Conservation (phyloP, 352 stramenopile species). For the Pythium rhizo-oryzae region DNA sequence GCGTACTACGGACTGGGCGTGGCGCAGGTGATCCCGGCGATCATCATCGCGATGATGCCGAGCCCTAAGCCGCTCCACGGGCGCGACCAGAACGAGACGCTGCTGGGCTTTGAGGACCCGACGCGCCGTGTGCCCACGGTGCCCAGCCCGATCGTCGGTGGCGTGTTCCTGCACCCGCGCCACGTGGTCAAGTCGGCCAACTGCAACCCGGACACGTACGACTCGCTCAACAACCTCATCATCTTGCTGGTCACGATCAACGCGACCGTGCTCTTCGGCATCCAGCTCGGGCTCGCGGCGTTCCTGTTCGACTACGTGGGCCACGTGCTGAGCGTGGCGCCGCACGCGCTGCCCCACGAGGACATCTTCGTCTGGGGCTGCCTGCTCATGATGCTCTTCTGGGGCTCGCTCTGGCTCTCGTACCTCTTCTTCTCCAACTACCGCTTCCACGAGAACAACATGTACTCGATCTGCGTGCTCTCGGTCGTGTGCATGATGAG, state of each 20-base stretch:
- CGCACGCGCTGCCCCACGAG: constrained; percentile 27
- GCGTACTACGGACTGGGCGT: constrained; percentile 63
- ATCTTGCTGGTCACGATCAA: constrained; percentile 86
- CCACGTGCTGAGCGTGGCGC: constrained; percentile 43
- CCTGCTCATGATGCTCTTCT: constrained; percentile 75
- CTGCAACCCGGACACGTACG: constrained; percentile 82
- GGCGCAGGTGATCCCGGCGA: constrained; percentile 44
- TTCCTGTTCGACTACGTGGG: constrained; percentile 85
- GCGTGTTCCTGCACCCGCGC: constrained; percentile 82
- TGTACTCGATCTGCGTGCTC: constrained; percentile 78
- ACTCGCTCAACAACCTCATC: constrained; percentile 84
- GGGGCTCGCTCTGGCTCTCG: constrained; percentile 66
- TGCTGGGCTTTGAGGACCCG: constrained; percentile 72
- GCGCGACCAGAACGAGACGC: constrained; percentile 62
- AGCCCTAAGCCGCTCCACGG: constrained; percentile 47
- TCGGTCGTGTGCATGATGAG: constrained; percentile 63
- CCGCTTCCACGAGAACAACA: constrained; percentile 77
- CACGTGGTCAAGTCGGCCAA: constrained; percentile 73
- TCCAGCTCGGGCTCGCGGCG: constrained; percentile 72
- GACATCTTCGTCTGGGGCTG: constrained; percentile 59
- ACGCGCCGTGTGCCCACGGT: constrained; percentile 76
- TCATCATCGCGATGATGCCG: constrained; percentile 44
- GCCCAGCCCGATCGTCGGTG: constrained; percentile 76
- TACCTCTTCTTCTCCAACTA: constrained; percentile 78
- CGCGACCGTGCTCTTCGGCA: constrained; percentile 71